These are phyloP conservation scores for Epichloe hybrida DNA, from an alignment of 2,329 filamentous ascomycete genomes.

Conservation along the genomic window DNA sequence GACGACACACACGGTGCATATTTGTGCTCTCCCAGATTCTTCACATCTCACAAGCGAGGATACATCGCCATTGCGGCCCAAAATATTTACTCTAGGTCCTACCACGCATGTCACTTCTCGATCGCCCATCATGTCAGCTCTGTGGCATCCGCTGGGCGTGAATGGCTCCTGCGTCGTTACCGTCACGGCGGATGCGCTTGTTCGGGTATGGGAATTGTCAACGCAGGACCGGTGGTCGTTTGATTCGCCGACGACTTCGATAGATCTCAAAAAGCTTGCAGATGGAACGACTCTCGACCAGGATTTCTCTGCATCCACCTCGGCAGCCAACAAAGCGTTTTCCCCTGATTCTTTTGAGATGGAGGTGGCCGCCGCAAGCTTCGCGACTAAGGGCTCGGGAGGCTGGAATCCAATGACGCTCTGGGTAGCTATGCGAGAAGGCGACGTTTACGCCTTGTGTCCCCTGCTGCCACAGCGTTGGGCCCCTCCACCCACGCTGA, in stretches of 20 bases:
- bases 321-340: constrained; percentile 65
- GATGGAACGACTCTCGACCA: constrained; percentile 73
- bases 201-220: constrained; percentile 83
- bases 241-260: constrained; percentile 65
- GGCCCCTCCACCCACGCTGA: constrained; percentile 61
- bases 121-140: constrained; percentile 61
- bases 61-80: constrained; percentile 57
- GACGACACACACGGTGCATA: constrained; percentile 76
- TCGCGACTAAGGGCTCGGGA: constrained; percentile 51
- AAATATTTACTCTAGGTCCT: constrained; percentile 82
- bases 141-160: constrained; percentile 90
- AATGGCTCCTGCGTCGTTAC: constrained; percentile 74
- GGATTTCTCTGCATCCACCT: constrained; percentile 65
- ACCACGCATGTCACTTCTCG: constrained; percentile 84
- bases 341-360: constrained; percentile 90
- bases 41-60: constrained; percentile 62
- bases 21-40: constrained; percentile 71
- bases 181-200: constrained; percentile 73
- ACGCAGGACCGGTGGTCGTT: constrained; percentile 77
- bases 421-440: constrained; percentile 90
- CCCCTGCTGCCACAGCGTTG: constrained; percentile 79
- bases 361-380: constrained; percentile 82
- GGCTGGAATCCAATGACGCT: constrained; percentile 95
- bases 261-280: constrained; percentile 80
- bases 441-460: constrained; percentile 86